These are phyloP conservation scores for Platanus orientalis DNA, from an alignment of 164 flowering plant genomes.

Conservation along the genomic window DNA sequence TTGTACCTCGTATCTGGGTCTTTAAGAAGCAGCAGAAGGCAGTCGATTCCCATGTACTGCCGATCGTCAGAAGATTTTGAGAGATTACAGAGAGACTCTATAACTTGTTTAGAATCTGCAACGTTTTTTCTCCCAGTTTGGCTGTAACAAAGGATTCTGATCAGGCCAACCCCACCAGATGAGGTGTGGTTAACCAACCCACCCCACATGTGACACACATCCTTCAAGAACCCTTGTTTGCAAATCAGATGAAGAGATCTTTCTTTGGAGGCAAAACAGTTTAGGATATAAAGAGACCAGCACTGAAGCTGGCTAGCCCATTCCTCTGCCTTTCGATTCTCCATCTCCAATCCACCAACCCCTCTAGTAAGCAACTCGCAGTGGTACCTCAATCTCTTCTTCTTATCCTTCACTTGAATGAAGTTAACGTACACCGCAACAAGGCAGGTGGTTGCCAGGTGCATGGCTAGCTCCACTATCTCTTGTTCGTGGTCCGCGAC, in stretches of 20 bases:
- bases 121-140: conserved; percentile 47
- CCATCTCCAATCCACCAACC: conserved; percentile 99
- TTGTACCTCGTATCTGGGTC: conserved; percentile 54
- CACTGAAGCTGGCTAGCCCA: conserved; percentile 99
- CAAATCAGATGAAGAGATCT: conserved; percentile 88
- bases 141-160: conserved; percentile 81
- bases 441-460: conserved; percentile 84
- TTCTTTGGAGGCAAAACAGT: conserved; percentile 92
- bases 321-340: conserved; percentile 97
- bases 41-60: conserved; percentile 86
- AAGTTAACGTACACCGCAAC: conserved; percentile 95
- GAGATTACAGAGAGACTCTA: conserved; percentile 50
- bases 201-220: conserved; percentile 98
- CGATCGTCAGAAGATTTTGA: conserved; percentile 84
- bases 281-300: conserved; percentile 98
- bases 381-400: conserved; percentile 81
- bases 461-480: conserved; percentile 89
- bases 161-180: conserved; percentile 93
- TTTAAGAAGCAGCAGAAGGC: conserved; percentile 56
- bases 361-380: conserved; percentile 99
- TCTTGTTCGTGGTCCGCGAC: conserved; percentile 82
- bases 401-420: conserved; percentile 61
- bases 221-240: conserved; percentile 77
- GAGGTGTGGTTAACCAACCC: conserved; percentile 98
- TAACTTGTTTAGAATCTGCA: conserved; percentile 32